phyloP scores from a whole-genome alignment of 805 yeast species.

The Sugiyamaella smithiae region DNA sequence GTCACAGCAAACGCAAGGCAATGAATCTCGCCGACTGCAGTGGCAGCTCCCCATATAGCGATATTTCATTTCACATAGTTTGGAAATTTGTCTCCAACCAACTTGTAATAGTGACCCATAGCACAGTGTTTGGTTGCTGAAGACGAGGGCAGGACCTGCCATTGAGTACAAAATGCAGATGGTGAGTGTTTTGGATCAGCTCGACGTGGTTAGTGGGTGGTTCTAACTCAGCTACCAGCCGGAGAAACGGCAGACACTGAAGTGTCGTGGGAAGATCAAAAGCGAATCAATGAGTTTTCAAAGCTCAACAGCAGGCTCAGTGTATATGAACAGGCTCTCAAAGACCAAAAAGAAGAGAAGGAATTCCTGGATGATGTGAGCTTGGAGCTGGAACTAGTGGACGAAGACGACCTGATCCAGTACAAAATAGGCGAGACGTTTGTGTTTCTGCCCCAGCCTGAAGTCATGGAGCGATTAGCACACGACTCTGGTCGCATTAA shows the following conservation, averaged over 20 bases:
- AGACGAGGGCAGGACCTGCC: too few relatives aligned
- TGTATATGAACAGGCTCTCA: conserved; percentile 48
- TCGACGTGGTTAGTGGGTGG: too few relatives aligned
- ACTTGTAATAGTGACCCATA: too few relatives aligned
- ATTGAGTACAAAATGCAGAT: neutral
- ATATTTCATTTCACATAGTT: too few relatives aligned
- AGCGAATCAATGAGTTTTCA: conserved; percentile 83
- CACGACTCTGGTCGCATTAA: conserved; percentile 55
- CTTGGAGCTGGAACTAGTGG: conserved; percentile 81
- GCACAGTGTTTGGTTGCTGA: too few relatives aligned
- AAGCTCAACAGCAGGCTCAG: conserved; percentile 74
- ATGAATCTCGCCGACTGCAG: too few relatives aligned
- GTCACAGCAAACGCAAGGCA: too few relatives aligned
- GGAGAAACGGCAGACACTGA: conserved; percentile 13
- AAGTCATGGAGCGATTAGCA: conserved; percentile 69
- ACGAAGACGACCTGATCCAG: conserved; percentile 45
- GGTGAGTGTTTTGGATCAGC: too few relatives aligned
- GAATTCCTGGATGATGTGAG: conserved; percentile 86
- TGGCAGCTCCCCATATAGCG: too few relatives aligned
- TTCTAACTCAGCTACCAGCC: conserved; percentile 1
- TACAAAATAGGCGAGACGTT: conserved; percentile 82
- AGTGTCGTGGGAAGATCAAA: conserved; percentile 82
- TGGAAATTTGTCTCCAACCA: too few relatives aligned
- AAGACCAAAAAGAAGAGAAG: conserved; percentile 59
- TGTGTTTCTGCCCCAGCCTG: conserved; percentile 61